phyloP scores from a whole-genome alignment of 192 early-diverging fungal species.

The Backusella tuberculispora region DNA sequence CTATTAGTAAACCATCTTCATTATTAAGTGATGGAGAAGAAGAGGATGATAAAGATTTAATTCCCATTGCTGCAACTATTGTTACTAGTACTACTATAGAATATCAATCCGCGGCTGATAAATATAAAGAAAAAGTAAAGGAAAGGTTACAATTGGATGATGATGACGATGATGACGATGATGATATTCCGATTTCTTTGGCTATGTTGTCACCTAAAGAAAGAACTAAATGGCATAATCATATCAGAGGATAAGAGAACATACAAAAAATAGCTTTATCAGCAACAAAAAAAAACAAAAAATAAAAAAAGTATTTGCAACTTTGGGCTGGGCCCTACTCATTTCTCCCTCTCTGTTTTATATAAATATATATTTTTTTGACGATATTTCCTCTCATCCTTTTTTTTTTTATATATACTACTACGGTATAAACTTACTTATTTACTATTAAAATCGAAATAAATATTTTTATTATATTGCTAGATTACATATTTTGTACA shows the following conservation, averaged over 20 bases:
- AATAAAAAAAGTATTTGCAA: background rate
- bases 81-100: background rate
- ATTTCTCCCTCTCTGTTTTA: background rate
- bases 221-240: background rate
- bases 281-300: background rate
- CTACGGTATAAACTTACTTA: too few species aligned
- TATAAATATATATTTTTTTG: background rate
- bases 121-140: slow-evolving; percentile 37
- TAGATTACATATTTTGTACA: too few species aligned
- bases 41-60: slow-evolving; percentile 38
- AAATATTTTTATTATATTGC: too few species aligned
- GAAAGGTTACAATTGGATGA: slow-evolving; percentile 23
- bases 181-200: slow-evolving; percentile 21
- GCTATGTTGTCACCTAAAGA: slow-evolving; percentile 6
- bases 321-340: background rate
- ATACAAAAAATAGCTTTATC: too few species aligned
- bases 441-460: too few species aligned
- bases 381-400: background rate
- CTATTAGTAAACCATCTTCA: slow-evolving; percentile 12
- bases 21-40: slow-evolving; percentile 34
- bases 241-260: background rate
- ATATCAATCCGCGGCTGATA: slow-evolving; percentile 30
- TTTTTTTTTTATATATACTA: background rate
- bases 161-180: background rate
- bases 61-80: slow-evolving; percentile 26